Base-by-base conservation (phyloP, 1,139 yeast genomes). In the Candida sanyaensis region DNA sequence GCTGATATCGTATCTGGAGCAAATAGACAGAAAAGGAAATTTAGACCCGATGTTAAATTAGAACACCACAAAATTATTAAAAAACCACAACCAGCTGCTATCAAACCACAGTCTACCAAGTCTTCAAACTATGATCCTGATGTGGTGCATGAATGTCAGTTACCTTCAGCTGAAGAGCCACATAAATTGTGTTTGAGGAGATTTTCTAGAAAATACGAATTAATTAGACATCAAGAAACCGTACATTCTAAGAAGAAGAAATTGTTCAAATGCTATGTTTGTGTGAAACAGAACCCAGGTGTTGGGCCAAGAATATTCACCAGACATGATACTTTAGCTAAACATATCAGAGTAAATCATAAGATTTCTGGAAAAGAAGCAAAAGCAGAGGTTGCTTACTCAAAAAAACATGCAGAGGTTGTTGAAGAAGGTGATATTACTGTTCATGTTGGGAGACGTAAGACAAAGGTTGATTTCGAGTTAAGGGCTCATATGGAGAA, bases 191-290 rank as follows among this genome's bases (percentile, higher is more conserved):
- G 98, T 65, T 73, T 82, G 55, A 88, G 96, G 59, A 81, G 87
- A 53, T 93, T 93, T 64, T 90, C 97, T 13, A 80, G 99, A 58
- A 96, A 97, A 30, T 93, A 93, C 62, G 99, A 93, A 70, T 77
- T 93, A 61, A 87, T 92, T 29, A 81, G 99, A 59, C 98, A 93
- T 66, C 97, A 92, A 68, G 97, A 93, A 63, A 92, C 98, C 0
- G 93, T 93, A 47, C 99, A 93, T 66, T 93, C 97, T 1, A 78
- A 88, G 47, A 88, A 86, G 66, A 87, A 93, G 67, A 88, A 88
- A 60, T 81, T 88, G 45, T 93, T 86, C 73, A 85, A 88, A 62
- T 93, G 99, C 67, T 85, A 84, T 61, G 84, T 87, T 38, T 93
- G 99, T 69, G 87, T 84, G 40, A 84, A 81, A 57, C 84, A 80